These are phyloP conservation scores for Phytophthora pinifolia DNA, from an alignment of 352 stramenopile species.

Conservation along the genomic window DNA sequence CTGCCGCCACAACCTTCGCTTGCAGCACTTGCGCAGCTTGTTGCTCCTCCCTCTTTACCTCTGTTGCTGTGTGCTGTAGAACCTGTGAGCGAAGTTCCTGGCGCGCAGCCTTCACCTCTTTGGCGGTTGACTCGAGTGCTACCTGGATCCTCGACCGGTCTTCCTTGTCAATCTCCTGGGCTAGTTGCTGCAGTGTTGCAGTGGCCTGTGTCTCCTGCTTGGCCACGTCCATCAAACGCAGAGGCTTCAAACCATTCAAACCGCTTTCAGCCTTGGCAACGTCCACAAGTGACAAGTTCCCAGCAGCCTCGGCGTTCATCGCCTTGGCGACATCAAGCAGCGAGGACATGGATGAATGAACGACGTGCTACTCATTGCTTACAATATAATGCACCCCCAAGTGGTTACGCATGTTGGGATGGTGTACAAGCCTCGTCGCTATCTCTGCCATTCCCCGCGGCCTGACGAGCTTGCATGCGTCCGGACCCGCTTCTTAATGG, in stretches of 20 bases:
- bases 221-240: conserved; percentile 54
- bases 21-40: conserved; percentile 24
- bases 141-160: conserved; percentile 32
- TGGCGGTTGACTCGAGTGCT: conserved; percentile 37
- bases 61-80: conserved; percentile 24
- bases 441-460: conserved; percentile 35
- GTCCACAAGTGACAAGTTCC: conserved; percentile 34
- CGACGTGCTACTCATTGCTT: conserved; percentile 14
- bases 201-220: conserved; percentile 19
- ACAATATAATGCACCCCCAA: conserved; percentile 23
- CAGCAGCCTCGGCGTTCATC: conserved; percentile 30
- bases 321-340: conserved; percentile 56
- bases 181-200: conserved; percentile 35
- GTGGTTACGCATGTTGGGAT: conserved; percentile 31
- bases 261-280: conserved; percentile 34
- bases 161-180: conserved; percentile 52
- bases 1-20: conserved; percentile 8
- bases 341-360: conserved; percentile 35
- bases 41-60: conserved; percentile 34
- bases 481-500: conserved; percentile 43
- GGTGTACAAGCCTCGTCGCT: conserved; percentile 12
- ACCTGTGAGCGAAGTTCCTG: conserved; percentile 18
- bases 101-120: conserved; percentile 41
- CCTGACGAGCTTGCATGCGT: conserved; percentile 26
- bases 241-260: conserved; percentile 17